Evolutionary conservation across 2,329 filamentous ascomycete species (phyloP).

Genomic region (Botrytis cinerea): DNA sequence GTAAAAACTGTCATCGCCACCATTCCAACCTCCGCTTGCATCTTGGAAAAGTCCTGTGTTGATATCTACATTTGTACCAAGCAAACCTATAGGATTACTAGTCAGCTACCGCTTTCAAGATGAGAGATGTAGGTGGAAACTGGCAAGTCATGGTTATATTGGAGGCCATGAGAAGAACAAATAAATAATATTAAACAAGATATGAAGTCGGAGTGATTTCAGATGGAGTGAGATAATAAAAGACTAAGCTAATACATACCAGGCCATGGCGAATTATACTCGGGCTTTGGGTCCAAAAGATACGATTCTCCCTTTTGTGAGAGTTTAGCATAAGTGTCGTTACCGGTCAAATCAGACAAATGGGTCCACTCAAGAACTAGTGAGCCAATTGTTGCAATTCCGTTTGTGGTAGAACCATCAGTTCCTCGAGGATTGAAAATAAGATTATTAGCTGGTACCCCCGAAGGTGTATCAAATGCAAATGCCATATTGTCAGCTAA

Average conservation of each 20-base stretch:
- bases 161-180: not conserved
- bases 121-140: not conserved
- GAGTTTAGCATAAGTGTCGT: slow-evolving; percentile 65
- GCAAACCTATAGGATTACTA: slow-evolving; percentile 49
- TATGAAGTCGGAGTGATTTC: not conserved
- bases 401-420: slow-evolving; percentile 60
- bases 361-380: slow-evolving; percentile 83
- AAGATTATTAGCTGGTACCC: slow-evolving; percentile 72
- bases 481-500: slow-evolving; percentile 74
- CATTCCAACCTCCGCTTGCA: slow-evolving; percentile 71
- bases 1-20: slow-evolving; percentile 78
- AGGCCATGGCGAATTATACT: slow-evolving; percentile 68
- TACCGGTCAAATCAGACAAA: slow-evolving; percentile 72
- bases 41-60: slow-evolving; percentile 67
- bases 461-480: slow-evolving; percentile 75
- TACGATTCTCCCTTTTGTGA: slow-evolving; percentile 68
- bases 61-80: slow-evolving; percentile 68
- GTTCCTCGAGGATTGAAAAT: slow-evolving; percentile 56
- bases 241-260: slow-evolving; percentile 40
- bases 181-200: not conserved
- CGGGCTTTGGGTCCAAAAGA: slow-evolving; percentile 66
- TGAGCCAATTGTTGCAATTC: slow-evolving; percentile 75
- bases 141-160: no score
- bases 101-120: not conserved
- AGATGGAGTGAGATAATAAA: not conserved